Percentiles rank a stretch among this genome's conserved stretches.
These are phyloP conservation scores for Phycomyces nitens DNA, from an alignment of 192 early-diverging fungal genomes.

Conservation along the genomic window DNA sequence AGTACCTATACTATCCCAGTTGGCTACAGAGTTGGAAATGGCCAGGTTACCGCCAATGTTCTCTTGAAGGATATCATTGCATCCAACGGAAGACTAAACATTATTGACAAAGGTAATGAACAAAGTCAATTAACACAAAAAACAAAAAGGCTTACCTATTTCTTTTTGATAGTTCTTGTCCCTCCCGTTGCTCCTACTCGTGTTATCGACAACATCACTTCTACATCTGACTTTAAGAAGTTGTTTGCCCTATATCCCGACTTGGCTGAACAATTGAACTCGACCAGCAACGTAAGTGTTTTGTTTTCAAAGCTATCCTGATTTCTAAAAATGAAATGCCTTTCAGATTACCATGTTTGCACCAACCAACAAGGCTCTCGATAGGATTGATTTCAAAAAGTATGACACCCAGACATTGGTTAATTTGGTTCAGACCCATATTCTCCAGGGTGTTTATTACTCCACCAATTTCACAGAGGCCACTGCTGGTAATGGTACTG, in stretches of 20 bases:
- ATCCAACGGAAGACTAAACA: slow-evolving; percentile 16
- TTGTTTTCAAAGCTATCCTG: not conserved
- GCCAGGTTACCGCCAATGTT: not conserved
- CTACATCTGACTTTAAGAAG: not conserved
- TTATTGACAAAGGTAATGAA: slow-evolving; percentile 12
- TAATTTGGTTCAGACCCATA: slow-evolving; percentile 9
- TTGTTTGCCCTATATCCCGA: not conserved
- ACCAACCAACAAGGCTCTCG: slow-evolving; percentile 13
- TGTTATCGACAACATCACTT: not conserved
- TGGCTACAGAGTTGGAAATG: slow-evolving; percentile 17
- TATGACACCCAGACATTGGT: slow-evolving; percentile 2
- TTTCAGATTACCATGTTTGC: slow-evolving; percentile 18
- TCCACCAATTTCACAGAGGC: slow-evolving; percentile 16
- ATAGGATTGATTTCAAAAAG: not conserved
- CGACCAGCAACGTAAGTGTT: not conserved
- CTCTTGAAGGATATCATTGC: slow-evolving; percentile 10
- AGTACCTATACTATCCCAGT: not conserved
- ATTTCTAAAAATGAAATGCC: not conserved
- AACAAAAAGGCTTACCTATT: not conserved
- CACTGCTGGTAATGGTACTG: not conserved
- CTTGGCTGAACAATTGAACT: not conserved
- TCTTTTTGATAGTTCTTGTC: not conserved
- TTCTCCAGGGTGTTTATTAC: slow-evolving; percentile 19
- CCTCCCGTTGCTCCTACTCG: slow-evolving; percentile 5
- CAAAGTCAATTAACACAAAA: not conserved